Base-by-base conservation (phyloP, 1,284 basidiomycete genomes). In the Moesziomyces globuligerus region DNA sequence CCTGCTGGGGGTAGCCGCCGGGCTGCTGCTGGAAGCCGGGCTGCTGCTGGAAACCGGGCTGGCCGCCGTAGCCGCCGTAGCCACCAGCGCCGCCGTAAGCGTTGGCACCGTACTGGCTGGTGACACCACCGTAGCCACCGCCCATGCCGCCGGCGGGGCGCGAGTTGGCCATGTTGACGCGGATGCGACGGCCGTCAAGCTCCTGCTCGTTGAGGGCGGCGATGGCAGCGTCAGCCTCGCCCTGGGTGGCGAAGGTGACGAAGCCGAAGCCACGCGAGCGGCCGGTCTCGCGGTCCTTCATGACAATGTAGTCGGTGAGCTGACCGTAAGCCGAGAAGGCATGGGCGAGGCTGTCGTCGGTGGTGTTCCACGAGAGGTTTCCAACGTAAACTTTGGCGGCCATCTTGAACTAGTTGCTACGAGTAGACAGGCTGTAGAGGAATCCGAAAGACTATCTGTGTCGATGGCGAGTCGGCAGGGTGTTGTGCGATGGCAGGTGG, bases 271-370 rank as follows among this genome's bases (percentile, higher is more conserved):
- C 80, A 59, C 80, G 92, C 76, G 93, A 95, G 82, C 93, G 92
- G 75, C 92, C 91, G 71, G 94, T 95, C 83, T 95, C 93, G 82
- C 93, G 92, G 86, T 96, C 94, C 86, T 93, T 91, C 93, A 95
- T 95, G 85, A 96, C 93, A 53, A 81, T 75, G 72, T 81, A 81
- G 72, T 81, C 80, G 25, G 79, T 80, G 45, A 81, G 75, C 61
- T 80, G 76, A 34, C 80, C 80, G 60, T 75, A 81, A 18, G 78
- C 68, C 45, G 75, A 76, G 65, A 82, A 82, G 34, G 80, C 79
- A 36, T 75, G 76, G 45, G 76, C 78, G 56, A 82, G 78, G 32
- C 78, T 75, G 58, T 82, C 79, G 48, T 82, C 80, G 50, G 75
- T 78, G 62, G 80, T 82, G 75, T 76, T 78, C 80, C 80, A 82